These are phyloP conservation scores for Colletotrichum sp. DNA, from an alignment of 2,329 filamentous ascomycete genomes.

Conservation along the genomic window DNA sequence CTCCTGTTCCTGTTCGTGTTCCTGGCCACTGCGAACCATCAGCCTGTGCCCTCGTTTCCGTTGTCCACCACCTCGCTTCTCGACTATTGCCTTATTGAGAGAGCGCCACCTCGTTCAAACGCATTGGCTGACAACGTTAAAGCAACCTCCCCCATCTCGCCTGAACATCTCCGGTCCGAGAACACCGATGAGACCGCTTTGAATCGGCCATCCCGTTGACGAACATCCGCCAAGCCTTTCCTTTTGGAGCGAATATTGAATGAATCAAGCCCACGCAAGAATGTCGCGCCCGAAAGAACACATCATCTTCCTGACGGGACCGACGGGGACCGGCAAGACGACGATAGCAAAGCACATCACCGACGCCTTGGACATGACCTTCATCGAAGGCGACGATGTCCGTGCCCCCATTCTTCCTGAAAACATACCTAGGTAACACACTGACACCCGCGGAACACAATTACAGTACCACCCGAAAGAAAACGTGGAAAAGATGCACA, in stretches of 20 bases:
- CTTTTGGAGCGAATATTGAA: background rate
- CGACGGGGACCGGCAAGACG: conserved; percentile 67
- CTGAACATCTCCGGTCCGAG: background rate
- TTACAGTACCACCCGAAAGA: conserved; percentile 62
- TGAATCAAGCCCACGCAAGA: background rate
- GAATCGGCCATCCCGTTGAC: background rate
- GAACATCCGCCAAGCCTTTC: background rate
- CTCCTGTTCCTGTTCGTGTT: background rate
- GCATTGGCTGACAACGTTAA: background rate
- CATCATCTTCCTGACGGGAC: conserved; percentile 67
- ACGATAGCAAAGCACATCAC: conserved; percentile 60
- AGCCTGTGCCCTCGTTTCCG: background rate
- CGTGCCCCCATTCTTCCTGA: conserved; percentile 24
- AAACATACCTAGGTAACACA: background rate
- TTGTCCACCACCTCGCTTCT: background rate
- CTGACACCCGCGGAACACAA: background rate
- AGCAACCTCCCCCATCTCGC: background rate
- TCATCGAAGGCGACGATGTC: conserved; percentile 68
- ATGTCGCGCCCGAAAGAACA: conserved; percentile 35
- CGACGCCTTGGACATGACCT: conserved; percentile 54
- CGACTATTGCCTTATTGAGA: background rate
- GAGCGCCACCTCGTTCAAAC: background rate
- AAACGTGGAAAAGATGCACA: conserved; percentile 76
- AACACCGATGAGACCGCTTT: background rate
- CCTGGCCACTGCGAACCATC: background rate